Conservation (phyloP, 1,284 basidiomycete species). For the Trametes polyzona region DNA sequence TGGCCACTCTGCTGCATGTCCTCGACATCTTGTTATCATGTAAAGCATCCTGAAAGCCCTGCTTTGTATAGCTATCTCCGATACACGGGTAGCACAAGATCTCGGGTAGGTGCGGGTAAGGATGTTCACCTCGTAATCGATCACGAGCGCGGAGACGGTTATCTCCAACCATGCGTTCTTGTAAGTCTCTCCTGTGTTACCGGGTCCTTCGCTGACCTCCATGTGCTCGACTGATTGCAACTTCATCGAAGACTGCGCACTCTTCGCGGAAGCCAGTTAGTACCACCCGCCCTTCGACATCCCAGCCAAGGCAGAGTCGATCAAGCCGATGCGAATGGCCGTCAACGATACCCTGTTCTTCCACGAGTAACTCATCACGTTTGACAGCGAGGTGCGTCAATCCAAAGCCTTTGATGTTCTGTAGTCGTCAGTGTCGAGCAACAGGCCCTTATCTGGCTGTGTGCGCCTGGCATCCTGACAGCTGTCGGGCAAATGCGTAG, state of each 20-base stretch:
- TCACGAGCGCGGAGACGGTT: not conserved
- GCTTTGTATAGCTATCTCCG: too few species aligned
- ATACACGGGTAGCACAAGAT: not conserved
- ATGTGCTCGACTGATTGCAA: not conserved
- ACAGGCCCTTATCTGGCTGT: too few species aligned
- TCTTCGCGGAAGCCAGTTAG: slow-evolving; percentile 1
- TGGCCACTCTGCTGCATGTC: too few species aligned
- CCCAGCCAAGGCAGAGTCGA: not conserved
- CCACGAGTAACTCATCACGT: slow-evolving; percentile 8
- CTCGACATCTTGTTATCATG: too few species aligned
- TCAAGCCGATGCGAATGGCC: not conserved
- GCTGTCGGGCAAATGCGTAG: too few species aligned
- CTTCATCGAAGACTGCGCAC: not conserved
- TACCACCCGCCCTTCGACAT: not conserved
- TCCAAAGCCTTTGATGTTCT: too few species aligned
- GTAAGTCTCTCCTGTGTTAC: not conserved
- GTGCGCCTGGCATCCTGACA: too few species aligned
- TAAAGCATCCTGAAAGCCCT: too few species aligned
- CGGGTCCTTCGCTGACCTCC: not conserved
- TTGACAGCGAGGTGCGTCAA: slow-evolving; percentile 3
- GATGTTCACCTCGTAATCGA: not conserved
- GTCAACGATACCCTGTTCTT: slow-evolving; percentile 2
- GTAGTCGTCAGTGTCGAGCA: too few species aligned
- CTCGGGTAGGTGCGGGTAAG: not conserved
- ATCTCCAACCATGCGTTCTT: slow-evolving; percentile 6